Conservation (phyloP, 352 stramenopile species). For the Pythium graminicola region DNA sequence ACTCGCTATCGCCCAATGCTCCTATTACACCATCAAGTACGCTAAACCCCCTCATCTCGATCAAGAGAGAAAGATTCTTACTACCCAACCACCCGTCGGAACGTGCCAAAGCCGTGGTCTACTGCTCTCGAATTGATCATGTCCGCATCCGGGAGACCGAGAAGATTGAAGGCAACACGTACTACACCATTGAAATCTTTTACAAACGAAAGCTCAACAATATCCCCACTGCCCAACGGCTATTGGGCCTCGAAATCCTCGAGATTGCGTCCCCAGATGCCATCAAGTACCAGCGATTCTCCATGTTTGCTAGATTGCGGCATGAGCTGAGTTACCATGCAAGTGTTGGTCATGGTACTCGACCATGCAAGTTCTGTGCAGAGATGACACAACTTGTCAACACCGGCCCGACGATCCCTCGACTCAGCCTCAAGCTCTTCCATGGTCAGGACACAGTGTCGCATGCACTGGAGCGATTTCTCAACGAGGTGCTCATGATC, state of each 20-base stretch:
- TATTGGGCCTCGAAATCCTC: not conserved
- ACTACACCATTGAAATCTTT: slow-evolving; percentile 51
- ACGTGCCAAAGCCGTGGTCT: slow-evolving; percentile 10
- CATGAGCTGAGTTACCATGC: slow-evolving; percentile 19
- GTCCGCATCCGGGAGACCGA: slow-evolving; percentile 43
- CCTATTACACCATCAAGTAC: too few species aligned
- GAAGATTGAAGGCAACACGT: slow-evolving; percentile 34
- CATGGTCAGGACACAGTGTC: slow-evolving; percentile 2
- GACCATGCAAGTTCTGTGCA: slow-evolving; percentile 4
- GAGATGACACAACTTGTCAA: slow-evolving; percentile 1
- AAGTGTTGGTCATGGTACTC: slow-evolving; percentile 1
- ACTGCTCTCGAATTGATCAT: slow-evolving; percentile 40
- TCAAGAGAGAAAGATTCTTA: not conserved
- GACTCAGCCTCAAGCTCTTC: slow-evolving; percentile 8
- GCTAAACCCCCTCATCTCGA: too few species aligned
- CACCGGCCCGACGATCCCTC: slow-evolving; percentile 8
- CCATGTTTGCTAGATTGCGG: slow-evolving; percentile 14
- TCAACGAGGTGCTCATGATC: slow-evolving; percentile 4
- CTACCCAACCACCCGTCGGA: slow-evolving; percentile 5
- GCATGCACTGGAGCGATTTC: slow-evolving; percentile 8
- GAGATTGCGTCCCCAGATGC: not conserved
- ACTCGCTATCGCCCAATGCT: slow-evolving; percentile 4
- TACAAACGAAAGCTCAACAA: slow-evolving; percentile 21
- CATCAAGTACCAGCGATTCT: slow-evolving; percentile 6
- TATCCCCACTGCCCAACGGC: slow-evolving; percentile 18